phyloP scores from a whole-genome alignment of 352 stramenopile genomes.

The Globisporangium parvum region DNA sequence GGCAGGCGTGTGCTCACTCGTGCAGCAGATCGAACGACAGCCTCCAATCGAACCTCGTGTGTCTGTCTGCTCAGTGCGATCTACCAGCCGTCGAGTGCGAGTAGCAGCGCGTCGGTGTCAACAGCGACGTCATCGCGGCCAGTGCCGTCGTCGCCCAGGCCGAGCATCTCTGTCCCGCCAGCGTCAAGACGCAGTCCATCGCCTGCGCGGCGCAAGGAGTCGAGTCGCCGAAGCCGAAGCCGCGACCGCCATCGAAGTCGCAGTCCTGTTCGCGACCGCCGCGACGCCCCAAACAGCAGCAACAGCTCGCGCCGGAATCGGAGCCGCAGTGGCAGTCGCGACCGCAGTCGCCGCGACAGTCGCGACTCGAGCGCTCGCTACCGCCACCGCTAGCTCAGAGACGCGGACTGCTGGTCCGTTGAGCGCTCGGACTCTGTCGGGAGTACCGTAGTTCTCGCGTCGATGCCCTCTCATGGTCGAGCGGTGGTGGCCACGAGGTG shows the following conservation, averaged over 20 bases:
- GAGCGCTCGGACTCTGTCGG: not conserved
- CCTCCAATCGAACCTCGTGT: not conserved
- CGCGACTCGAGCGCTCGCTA: slow-evolving; percentile 11
- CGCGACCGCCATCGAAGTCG: slow-evolving; percentile 28
- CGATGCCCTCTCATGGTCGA: too few species aligned
- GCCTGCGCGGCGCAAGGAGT: slow-evolving; percentile 19
- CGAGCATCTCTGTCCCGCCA: not conserved
- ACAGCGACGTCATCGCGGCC: not conserved
- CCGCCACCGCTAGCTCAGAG: slow-evolving; percentile 2
- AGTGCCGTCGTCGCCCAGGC: not conserved
- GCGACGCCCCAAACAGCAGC: not conserved
- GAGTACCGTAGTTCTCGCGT: not conserved
- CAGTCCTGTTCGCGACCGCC: slow-evolving; percentile 8
- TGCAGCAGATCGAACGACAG: not conserved
- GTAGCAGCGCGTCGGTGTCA: not conserved
- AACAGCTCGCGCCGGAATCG: slow-evolving; percentile 19
- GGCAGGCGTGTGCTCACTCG: too few species aligned
- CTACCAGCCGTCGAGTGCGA: slow-evolving; percentile 22
- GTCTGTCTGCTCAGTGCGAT: slow-evolving; percentile 27
- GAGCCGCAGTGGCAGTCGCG: slow-evolving; percentile 21
- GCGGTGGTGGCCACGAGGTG: too few species aligned
- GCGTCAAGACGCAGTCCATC: slow-evolving; percentile 14
- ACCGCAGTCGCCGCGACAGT: slow-evolving; percentile 14
- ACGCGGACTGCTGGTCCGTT: too few species aligned
- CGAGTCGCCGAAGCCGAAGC: slow-evolving; percentile 16